These are phyloP conservation scores for Apiotrichum akiyoshidainum DNA, from an alignment of 1,284 basidiomycete species.

Conservation along the genomic window DNA sequence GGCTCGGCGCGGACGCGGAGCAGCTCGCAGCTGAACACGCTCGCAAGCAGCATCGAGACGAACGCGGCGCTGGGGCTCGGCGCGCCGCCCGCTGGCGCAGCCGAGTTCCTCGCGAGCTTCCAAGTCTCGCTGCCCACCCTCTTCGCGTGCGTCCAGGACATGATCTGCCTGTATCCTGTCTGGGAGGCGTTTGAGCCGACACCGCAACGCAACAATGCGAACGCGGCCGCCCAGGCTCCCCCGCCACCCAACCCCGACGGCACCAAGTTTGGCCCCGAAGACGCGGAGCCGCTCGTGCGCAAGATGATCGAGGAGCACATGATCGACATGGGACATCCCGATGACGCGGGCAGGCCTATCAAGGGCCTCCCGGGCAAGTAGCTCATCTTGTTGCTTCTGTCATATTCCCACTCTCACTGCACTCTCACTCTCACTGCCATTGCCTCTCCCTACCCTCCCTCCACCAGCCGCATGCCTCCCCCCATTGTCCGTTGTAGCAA, in stretches of 20 bases:
- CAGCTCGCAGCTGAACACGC: slow-evolving; percentile 51
- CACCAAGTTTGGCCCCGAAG: slow-evolving; percentile 39
- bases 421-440: neutral
- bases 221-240: slow-evolving; percentile 37
- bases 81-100: slow-evolving; percentile 33
- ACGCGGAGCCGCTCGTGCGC: slow-evolving; percentile 54
- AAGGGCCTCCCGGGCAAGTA: slow-evolving; percentile 15
- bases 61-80: slow-evolving; percentile 38
- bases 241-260: slow-evolving; percentile 8
- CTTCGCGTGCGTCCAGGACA: slow-evolving; percentile 85
- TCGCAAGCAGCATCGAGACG: slow-evolving; percentile 46
- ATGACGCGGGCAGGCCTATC: slow-evolving; percentile 30
- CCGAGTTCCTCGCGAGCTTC: slow-evolving; percentile 74
- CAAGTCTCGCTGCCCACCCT: slow-evolving; percentile 79
- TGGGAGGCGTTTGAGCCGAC: slow-evolving; percentile 68
- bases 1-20: slow-evolving; percentile 47
- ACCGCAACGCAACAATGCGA: slow-evolving; percentile 6
- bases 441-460: too few species aligned
- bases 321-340: slow-evolving; percentile 60
- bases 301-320: slow-evolving; percentile 67
- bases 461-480: neutral
- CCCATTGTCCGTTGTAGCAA: slow-evolving; percentile 16
- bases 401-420: neutral
- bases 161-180: slow-evolving; percentile 79
- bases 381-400: neutral